Conservation (phyloP, 805 yeast species). For the Ogataea degrootiae region DNA sequence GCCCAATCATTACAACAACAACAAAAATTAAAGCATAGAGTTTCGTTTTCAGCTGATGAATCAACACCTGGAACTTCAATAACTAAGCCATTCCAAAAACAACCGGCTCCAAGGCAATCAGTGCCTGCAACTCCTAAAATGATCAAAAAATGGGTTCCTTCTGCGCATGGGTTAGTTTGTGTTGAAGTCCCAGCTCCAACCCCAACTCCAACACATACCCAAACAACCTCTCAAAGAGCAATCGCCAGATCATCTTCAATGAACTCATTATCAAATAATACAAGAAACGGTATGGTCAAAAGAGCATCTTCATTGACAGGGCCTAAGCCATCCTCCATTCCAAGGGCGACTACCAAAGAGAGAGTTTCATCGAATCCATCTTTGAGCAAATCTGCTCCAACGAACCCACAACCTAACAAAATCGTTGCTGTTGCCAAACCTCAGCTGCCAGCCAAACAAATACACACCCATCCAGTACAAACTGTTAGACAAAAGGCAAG, state of each 20-base stretch:
- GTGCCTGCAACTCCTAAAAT: slow-evolving; percentile 33
- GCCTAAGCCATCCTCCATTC: slow-evolving; percentile 8
- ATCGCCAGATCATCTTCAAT: slow-evolving; percentile 21
- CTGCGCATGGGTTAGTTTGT: slow-evolving; percentile 64
- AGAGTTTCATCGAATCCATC: neutral
- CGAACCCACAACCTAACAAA: neutral
- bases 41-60: slow-evolving; percentile 15
- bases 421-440: too few relatives aligned
- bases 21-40: slow-evolving; percentile 13
- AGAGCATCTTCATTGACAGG: slow-evolving; percentile 19
- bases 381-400: neutral
- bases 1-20: neutral
- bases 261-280: slow-evolving; percentile 16
- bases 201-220: slow-evolving; percentile 5
- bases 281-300: slow-evolving; percentile 13
- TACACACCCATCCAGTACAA: slow-evolving; percentile 3
- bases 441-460: neutral
- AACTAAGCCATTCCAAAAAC: neutral
- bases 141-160: slow-evolving; percentile 68
- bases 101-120: neutral
- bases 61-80: neutral
- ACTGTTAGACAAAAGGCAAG: slow-evolving; percentile 15
- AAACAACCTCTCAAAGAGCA: slow-evolving; percentile 8
- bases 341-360: neutral
- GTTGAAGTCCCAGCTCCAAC: slow-evolving; percentile 57